Conservation (phyloP, 202 grass and related monocot genomes). For the Setaria viridis region DNA sequence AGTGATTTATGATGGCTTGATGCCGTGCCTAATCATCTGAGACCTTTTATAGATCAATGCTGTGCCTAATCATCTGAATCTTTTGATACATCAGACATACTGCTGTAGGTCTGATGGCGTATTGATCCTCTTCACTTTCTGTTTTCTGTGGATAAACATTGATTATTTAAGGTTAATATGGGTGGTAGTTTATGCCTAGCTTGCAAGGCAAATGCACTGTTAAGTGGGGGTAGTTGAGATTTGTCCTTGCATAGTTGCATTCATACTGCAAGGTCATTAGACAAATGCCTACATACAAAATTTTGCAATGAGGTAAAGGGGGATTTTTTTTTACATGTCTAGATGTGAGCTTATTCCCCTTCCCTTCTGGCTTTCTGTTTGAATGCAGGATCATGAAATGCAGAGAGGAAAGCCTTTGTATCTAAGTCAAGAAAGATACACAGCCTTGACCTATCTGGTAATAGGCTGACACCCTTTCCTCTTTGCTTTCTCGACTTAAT, state of each 20-base stretch:
- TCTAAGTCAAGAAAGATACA: constrained; percentile 92
- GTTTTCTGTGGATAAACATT: neutral
- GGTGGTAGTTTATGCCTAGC: neutral
- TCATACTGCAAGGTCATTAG: neutral
- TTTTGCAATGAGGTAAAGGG: neutral
- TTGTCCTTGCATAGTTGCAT: neutral
- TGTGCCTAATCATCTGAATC: neutral
- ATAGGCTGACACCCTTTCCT: neutral
- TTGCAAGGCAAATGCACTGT: neutral
- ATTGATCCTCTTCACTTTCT: neutral
- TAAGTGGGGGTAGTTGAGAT: neutral
- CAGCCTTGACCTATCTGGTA: constrained; percentile 92
- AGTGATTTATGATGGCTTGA: constrained; percentile 3
- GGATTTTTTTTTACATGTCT: neutral
- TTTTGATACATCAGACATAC: neutral
- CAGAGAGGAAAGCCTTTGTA: constrained; percentile 91
- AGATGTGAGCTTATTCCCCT: constrained; percentile 23
- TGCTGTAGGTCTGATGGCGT: neutral
- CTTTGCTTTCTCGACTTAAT: neutral
- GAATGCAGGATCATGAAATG: constrained; percentile 88
- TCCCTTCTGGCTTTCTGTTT: constrained; percentile 33
- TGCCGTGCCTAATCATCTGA: neutral
- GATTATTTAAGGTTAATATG: neutral
- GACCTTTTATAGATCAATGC: neutral
- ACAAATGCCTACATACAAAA: neutral